phyloP scores from a whole-genome alignment of 352 stramenopile genomes.

The Phytophthora uliginosa region DNA sequence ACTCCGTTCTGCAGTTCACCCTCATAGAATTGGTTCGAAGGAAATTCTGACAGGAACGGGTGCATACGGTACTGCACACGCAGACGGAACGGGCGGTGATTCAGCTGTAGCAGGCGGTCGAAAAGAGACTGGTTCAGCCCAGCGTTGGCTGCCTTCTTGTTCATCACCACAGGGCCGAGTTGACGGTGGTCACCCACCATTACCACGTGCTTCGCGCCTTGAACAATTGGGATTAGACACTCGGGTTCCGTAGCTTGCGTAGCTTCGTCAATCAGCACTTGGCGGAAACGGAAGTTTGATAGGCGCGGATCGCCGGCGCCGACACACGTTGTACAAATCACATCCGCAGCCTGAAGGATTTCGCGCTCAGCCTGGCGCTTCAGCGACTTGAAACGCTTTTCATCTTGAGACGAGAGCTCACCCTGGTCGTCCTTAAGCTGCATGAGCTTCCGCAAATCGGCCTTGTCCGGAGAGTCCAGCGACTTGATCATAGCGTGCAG shows the following conservation, averaged over 20 bases:
- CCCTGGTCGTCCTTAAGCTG: conserved; percentile 98
- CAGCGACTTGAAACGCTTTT: conserved; percentile 96
- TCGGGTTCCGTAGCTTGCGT: conserved; percentile 99
- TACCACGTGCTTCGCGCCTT: conserved; percentile 99
- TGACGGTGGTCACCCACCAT: conserved; percentile 99
- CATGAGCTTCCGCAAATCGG: conserved; percentile 93
- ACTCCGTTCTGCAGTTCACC: conserved; percentile 99
- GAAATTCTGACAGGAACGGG: conserved; percentile 98
- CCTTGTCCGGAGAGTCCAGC: conserved; percentile 91
- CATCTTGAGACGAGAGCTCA: conserved; percentile 94
- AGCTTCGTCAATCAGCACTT: conserved; percentile 99
- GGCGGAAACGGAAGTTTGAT: conserved; percentile 98
- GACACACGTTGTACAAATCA: conserved; percentile 99
- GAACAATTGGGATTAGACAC: conserved; percentile 99
- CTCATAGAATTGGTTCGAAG: conserved; percentile 99
- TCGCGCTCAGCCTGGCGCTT: conserved; percentile 95
- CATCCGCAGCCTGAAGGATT: conserved; percentile 98
- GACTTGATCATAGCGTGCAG: conserved; percentile 98
- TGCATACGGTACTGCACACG: conserved; percentile 99
- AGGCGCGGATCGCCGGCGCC: conserved; percentile 98
- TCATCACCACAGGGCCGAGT: conserved; percentile 98
- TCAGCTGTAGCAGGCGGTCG: conserved; percentile 97
- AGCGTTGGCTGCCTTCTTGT: conserved; percentile 98
- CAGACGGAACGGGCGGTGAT: conserved; percentile 97
- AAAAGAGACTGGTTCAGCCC: conserved; percentile 99